Conservation (phyloP, 306 rosid genomes). For the Malus fusca region DNA sequence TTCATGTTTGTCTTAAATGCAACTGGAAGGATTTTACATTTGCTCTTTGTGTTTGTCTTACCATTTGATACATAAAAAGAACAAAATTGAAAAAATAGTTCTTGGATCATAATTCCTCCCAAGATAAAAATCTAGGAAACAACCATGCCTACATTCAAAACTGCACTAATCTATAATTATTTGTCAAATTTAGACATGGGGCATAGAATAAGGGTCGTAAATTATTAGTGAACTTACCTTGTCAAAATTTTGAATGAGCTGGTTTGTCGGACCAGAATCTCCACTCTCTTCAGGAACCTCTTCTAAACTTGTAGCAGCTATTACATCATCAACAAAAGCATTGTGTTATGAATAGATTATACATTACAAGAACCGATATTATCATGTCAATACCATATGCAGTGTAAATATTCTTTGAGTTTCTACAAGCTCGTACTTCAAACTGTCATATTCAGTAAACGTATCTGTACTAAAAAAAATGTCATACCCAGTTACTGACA, state of each 20-base stretch:
- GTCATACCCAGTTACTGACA: not conserved
- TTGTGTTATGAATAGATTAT: conserved; percentile 3
- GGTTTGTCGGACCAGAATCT: conserved; percentile 33
- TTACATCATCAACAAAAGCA: conserved; percentile 23
- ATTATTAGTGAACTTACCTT: conserved; percentile 41
- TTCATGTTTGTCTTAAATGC: not conserved
- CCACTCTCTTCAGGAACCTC: conserved; percentile 38
- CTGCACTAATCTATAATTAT: not conserved
- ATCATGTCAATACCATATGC: not conserved
- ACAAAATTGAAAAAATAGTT: not conserved
- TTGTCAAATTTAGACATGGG: not conserved
- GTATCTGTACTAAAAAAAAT: not conserved
- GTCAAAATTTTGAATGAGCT: conserved; percentile 38
- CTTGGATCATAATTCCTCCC: not conserved
- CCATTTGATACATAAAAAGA: not conserved
- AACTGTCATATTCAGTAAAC: not conserved
- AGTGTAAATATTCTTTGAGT: not conserved
- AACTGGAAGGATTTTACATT: not conserved
- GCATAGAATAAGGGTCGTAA: not conserved
- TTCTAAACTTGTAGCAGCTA: conserved; percentile 41
- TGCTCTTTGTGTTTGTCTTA: not conserved
- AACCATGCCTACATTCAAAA: not conserved
- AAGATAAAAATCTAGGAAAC: not conserved
- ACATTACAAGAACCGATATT: not conserved
- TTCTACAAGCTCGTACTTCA: not conserved